phyloP scores from a whole-genome alignment of 73 alveolate genomes.

The Tetrahymena elliotti region DNA sequence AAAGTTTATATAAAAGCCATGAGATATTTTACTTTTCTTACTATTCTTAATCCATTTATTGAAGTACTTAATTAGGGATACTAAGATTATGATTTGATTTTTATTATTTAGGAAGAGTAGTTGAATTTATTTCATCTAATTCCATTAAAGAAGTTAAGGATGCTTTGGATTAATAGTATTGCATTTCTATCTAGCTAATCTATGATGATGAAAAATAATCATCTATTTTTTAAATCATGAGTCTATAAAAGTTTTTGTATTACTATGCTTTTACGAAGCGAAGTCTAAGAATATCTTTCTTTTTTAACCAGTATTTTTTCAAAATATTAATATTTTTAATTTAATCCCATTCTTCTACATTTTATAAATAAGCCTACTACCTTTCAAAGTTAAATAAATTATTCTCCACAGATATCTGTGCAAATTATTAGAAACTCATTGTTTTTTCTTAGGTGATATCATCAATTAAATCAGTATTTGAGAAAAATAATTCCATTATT shows the following conservation, averaged over 20 bases:
- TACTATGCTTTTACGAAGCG: not conserved
- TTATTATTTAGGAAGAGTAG: not conserved
- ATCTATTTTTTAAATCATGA: not conserved
- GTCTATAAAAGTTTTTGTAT: not conserved
- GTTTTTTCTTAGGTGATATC: not conserved
- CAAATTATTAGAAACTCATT: not conserved
- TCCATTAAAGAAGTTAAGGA: not conserved
- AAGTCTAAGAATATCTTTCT: not conserved
- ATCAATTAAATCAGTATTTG: not conserved
- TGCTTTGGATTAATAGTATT: not conserved
- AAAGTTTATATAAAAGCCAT: not conserved
- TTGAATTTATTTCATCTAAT: not conserved
- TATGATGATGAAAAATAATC: not conserved
- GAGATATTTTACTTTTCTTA: not conserved
- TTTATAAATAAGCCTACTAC: not conserved
- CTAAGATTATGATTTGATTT: not conserved
- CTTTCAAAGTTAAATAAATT: not conserved
- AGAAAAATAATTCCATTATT: not conserved
- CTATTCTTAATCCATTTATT: not conserved
- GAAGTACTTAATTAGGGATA: not conserved
- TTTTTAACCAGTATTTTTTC: not conserved
- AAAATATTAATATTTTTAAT: not conserved
- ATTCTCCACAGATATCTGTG: not conserved
- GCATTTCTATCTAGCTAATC: not conserved
- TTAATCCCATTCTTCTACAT: not conserved